Conservation (phyloP, 345 rosid genomes). For the Eucalyptus pauciflora region DNA sequence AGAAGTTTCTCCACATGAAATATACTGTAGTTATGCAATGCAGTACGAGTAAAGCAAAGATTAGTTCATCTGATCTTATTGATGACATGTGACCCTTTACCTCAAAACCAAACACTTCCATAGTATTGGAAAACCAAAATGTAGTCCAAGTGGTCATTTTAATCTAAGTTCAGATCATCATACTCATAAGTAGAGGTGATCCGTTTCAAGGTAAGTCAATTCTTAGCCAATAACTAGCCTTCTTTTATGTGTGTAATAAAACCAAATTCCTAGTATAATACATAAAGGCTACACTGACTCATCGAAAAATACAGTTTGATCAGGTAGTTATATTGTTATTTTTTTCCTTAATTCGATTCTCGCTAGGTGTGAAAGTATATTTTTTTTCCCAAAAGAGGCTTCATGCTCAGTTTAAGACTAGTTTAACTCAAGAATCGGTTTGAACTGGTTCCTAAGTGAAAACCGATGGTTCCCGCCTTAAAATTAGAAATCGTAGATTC, state of each 20-base stretch:
- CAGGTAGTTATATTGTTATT: background rate
- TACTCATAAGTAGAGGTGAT: background rate
- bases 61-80: background rate
- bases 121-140: background rate
- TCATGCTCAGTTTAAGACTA: background rate
- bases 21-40: fast-evolving
- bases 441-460: background rate
- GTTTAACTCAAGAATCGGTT: background rate
- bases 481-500: fast-evolving
- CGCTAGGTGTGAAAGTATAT: background rate
- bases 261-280: background rate
- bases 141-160: background rate
- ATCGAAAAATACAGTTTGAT: background rate
- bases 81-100: background rate
- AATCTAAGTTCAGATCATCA: background rate
- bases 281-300: background rate
- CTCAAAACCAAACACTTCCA: background rate
- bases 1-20: background rate
- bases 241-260: background rate
- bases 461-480: background rate
- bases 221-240: background rate
- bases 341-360: background rate
- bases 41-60: fast-evolving
- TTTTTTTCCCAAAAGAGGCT: background rate
- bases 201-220: fast-evolving